phyloP scores from a whole-genome alignment of 331 rosid species.

The Acacia concinna region DNA sequence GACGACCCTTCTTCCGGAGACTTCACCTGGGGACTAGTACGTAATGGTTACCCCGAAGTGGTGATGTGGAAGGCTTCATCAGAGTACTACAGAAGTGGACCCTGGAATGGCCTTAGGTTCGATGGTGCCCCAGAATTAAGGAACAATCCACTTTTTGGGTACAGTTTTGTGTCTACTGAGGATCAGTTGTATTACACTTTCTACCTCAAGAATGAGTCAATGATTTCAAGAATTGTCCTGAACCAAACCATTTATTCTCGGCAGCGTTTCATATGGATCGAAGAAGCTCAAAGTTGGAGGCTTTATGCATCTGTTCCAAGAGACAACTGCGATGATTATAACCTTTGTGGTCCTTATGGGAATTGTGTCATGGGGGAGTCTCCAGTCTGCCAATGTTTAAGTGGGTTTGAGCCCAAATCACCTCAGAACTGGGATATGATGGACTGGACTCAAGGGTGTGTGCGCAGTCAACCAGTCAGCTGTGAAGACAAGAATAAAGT shows the following conservation, averaged over 20 bases:
- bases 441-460: constrained; percentile 50
- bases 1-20: constrained; percentile 59
- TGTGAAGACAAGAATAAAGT: constrained; percentile 29
- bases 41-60: constrained; percentile 39
- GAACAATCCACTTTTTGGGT: constrained; percentile 40
- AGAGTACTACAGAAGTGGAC: constrained; percentile 44
- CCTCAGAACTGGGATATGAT: constrained; percentile 34
- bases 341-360: constrained; percentile 40
- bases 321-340: constrained; percentile 47
- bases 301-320: constrained; percentile 45
- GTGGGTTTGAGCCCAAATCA: constrained; percentile 42
- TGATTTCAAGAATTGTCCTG: constrained; percentile 40
- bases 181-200: constrained; percentile 39
- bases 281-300: constrained; percentile 40
- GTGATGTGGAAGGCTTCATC: constrained; percentile 39
- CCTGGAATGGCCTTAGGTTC: constrained; percentile 53
- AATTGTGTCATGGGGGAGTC: constrained; percentile 39
- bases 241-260: constrained; percentile 33
- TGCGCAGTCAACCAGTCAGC: constrained; percentile 29
- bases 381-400: constrained; percentile 52
- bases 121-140: constrained; percentile 47
- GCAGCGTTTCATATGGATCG: constrained; percentile 38
- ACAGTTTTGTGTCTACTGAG: constrained; percentile 32
- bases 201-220: constrained; percentile 31
- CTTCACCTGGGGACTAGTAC: constrained; percentile 41